These are phyloP conservation scores for Populus pruinosa DNA, from an alignment of 345 rosid species.

Conservation along the genomic window DNA sequence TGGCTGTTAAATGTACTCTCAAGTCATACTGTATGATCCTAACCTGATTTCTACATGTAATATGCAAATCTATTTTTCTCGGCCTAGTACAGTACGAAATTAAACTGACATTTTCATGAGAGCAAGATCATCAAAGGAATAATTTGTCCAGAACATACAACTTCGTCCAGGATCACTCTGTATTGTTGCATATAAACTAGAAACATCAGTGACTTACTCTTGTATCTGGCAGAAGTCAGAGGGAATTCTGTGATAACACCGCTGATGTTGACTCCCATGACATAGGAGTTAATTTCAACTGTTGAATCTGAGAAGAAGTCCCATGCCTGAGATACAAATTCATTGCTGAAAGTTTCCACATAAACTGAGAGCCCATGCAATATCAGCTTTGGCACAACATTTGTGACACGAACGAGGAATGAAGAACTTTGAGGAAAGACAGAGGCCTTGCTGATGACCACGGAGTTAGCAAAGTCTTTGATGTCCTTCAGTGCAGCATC, in stretches of 20 bases:
- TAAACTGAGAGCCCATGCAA: slow-evolving; percentile 57
- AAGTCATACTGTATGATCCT: no score
- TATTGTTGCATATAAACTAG: neutral
- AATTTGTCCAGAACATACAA: neutral
- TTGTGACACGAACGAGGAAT: slow-evolving; percentile 38
- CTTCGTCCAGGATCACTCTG: neutral
- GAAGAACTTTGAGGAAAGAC: slow-evolving; percentile 27
- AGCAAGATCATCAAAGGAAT: no score
- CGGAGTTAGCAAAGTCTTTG: slow-evolving; percentile 61
- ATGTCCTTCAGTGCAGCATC: slow-evolving; percentile 52
- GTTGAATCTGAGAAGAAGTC: slow-evolving; percentile 82
- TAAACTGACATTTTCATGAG: neutral
- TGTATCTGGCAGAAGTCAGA: slow-evolving; percentile 62
- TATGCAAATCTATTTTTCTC: no score
- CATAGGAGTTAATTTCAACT: slow-evolving; percentile 61
- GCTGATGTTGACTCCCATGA: slow-evolving; percentile 21
- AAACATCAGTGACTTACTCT: slow-evolving; percentile 48
- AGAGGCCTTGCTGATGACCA: slow-evolving; percentile 54
- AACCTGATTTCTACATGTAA: no score
- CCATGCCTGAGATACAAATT: slow-evolving; percentile 83
- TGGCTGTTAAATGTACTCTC: neutral
- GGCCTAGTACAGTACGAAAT: no score
- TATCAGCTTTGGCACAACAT: slow-evolving; percentile 47
- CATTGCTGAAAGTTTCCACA: slow-evolving; percentile 67
- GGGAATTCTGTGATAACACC: slow-evolving; percentile 92